These are phyloP conservation scores for Schizosaccharomyces lindneri DNA, from an alignment of 805 yeast species.

Conservation along the genomic window DNA sequence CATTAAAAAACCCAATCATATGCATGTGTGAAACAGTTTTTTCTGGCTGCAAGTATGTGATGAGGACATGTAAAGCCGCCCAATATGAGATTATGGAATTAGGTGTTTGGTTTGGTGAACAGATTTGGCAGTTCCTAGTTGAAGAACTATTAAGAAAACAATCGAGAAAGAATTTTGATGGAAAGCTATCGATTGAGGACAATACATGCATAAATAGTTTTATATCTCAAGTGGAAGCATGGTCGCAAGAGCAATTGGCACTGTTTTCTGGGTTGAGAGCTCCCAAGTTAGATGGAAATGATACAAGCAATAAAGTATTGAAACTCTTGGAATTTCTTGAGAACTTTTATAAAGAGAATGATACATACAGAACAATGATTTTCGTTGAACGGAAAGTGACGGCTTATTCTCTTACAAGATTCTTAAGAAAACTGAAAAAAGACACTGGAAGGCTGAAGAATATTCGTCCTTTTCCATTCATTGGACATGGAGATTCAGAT, in stretches of 20 bases:
- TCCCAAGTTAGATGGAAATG: not conserved
- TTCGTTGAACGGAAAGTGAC: slow-evolving; percentile 4
- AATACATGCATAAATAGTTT: not conserved
- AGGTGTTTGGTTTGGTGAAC: not conserved
- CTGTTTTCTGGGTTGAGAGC: not conserved
- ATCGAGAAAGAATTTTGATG: not conserved
- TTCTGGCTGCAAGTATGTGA: not conserved
- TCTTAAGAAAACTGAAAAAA: not conserved
- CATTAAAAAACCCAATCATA: not conserved
- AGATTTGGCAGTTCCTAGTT: not conserved
- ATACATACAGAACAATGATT: not conserved
- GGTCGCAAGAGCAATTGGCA: not conserved
- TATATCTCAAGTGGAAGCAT: not conserved
- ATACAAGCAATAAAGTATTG: slow-evolving; percentile 3
- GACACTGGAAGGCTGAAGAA: not conserved
- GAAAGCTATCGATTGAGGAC: not conserved
- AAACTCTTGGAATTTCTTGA: not conserved
- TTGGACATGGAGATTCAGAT: slow-evolving; percentile 3
- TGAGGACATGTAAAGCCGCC: not conserved
- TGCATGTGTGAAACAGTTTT: not conserved
- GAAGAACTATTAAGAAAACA: not conserved
- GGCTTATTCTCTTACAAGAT: slow-evolving; percentile 2
- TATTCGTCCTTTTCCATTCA: not conserved
- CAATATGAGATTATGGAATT: not conserved
- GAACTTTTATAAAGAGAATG: not conserved